Evolutionary conservation across 2,329 filamentous ascomycete genomes (phyloP), one percentile per base, ranked within the genome.

Genomic region (Verticillium klebahnii): DNA sequence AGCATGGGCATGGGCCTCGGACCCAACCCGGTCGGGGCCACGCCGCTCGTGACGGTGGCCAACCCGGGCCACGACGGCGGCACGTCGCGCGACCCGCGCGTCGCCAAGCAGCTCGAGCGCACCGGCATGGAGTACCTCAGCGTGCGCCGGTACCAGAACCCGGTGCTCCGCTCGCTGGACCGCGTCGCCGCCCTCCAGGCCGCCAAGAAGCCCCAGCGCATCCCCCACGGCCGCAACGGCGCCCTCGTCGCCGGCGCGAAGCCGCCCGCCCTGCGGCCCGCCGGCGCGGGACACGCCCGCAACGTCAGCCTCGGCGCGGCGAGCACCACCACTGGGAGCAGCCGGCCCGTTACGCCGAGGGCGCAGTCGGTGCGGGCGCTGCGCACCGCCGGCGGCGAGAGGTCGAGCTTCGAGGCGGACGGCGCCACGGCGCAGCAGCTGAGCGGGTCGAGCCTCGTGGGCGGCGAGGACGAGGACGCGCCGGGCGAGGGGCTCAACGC

Each of bases 111-210:
- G 57, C 82, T 91, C 60, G 89, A 91, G 71, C 82, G 87, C 56
- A 89, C 89, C 1, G 87, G 86, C 17, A 84, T 89, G 74, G 89
- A 92, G 70, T 92, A 91, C 71, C 80, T 88, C n/a, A 89, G 91
- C 9, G 87, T 92, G 37, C 83, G 89, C 60, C 81, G 89, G 55
- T 89, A 89, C 70, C 87, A 90, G 69, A 90, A 91, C 67, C 88
- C 89, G 0, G 80, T 92, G 19, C 85, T 83, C 5, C 82, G 88
- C 56, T 88, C 87, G 0, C 75, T 92, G 19, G 74, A 74, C 50
- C 74, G 78, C 3, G 69, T 80, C 6, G 69, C 69, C 37, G 70
- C 63, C 19, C 32, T 56, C 36, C 64, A 66, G 32, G 82, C 82
- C 8, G 72, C 77, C 34, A 78, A 85, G 59, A 83, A 80, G 69